Percentiles rank a stretch among this genome's conserved stretches.
These are phyloP conservation scores for Chlamydomonas reinhardtii DNA, from an alignment of 163 green algal genomes.

Conservation along the genomic window DNA sequence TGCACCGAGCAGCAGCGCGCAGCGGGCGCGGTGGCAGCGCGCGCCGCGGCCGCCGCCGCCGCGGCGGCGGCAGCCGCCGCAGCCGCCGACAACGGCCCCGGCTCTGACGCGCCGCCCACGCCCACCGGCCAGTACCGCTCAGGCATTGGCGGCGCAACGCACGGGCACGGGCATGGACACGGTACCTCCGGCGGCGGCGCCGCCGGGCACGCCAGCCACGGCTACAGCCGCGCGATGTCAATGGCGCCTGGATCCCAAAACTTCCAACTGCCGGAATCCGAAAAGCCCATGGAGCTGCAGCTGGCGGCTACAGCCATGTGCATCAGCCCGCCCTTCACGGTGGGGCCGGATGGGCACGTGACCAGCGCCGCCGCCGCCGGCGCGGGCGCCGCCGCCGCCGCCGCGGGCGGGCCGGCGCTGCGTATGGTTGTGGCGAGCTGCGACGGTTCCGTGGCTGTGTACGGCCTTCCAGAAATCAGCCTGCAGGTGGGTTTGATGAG, in stretches of 20 bases:
- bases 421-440: conserved; percentile 3
- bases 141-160: no score
- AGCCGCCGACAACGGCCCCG: no score
- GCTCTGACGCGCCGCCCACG: not conserved
- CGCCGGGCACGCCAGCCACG: not conserved
- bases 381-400: not conserved
- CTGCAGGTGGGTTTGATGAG: not conserved
- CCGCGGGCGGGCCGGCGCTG: not conserved
- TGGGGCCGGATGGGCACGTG: not conserved
- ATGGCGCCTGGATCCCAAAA: not conserved
- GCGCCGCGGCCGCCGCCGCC: conserved; percentile 2
- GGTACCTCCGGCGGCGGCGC: not conserved
- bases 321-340: not conserved
- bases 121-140: no score
- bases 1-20: conserved; percentile 35
- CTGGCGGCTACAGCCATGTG: conserved; percentile 13
- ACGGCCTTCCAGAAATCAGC: conserved; percentile 28
- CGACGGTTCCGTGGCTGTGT: conserved; percentile 32
- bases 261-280: conserved; percentile 30
- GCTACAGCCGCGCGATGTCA: not conserved
- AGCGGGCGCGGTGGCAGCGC: not conserved
- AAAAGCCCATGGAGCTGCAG: conserved; percentile 42
- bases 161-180: no score
- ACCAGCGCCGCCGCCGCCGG: not conserved
- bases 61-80: not conserved